Percentiles rank a stretch among this genome's conserved stretches.
These are phyloP conservation scores for Peronosclerospora sorghi DNA, from an alignment of 352 stramenopile genomes.

Conservation along the genomic window DNA sequence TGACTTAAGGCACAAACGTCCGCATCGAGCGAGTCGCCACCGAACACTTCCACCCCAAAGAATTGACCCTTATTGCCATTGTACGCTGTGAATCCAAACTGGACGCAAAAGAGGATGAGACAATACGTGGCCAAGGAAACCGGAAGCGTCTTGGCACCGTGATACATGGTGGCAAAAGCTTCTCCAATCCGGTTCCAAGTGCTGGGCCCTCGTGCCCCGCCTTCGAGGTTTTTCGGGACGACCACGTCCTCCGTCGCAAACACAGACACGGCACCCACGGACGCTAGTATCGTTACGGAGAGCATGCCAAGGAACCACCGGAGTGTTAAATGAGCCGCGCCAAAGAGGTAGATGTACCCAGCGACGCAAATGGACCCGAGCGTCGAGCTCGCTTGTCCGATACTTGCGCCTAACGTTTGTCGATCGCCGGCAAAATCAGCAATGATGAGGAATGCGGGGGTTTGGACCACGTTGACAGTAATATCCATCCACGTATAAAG, in stretches of 20 bases:
- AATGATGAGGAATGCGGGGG: conserved; percentile 55
- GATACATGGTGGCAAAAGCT: conserved; percentile 36
- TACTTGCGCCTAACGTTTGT: conserved; percentile 47
- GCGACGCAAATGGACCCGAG: conserved; percentile 53
- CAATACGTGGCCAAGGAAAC: conserved; percentile 32
- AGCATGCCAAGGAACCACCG: conserved; percentile 65
- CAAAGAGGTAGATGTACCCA: conserved; percentile 63
- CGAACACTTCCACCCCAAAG: conserved; percentile 48
- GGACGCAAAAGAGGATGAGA: conserved; percentile 36
- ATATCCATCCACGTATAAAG: conserved; percentile 83
- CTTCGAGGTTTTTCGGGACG: conserved; percentile 17
- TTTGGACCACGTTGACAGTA: conserved; percentile 71
- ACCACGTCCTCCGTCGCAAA: conserved; percentile 38
- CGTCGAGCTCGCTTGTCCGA: conserved; percentile 53
- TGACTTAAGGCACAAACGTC: conserved; percentile 23
- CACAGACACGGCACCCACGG: conserved; percentile 36
- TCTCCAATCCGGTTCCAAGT: conserved; percentile 17
- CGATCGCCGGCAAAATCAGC: conserved; percentile 64
- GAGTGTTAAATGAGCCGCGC: conserved; percentile 50
- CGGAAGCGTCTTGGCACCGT: conserved; percentile 35
- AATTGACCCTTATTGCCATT: conserved; percentile 59
- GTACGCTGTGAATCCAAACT: conserved; percentile 54
- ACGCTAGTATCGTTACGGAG: conserved; percentile 48
- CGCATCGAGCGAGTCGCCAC: conserved; percentile 30
- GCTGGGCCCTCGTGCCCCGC: conserved; percentile 8